Evolutionary conservation across 139 green algal genomes (phyloP).

Genomic region (Desmodesmus armatus): DNA sequence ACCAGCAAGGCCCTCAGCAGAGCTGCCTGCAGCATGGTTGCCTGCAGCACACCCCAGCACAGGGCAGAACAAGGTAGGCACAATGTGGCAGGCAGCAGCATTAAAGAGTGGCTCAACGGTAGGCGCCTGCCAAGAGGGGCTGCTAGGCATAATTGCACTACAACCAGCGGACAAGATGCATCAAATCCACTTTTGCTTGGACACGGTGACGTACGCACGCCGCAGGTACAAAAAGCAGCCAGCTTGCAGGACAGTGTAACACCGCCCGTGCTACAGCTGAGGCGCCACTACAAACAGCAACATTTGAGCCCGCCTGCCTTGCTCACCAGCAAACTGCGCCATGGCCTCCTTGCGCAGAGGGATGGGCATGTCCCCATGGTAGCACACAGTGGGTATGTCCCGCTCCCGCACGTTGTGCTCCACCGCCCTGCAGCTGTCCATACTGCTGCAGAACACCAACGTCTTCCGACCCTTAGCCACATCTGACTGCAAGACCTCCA

Average conservation of each 20-base stretch:
- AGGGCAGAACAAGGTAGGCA: neutral
- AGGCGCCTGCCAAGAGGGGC: no score
- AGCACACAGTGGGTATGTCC: slow-evolving; percentile 83
- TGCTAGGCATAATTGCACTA: no score
- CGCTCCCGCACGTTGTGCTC: slow-evolving; percentile 87
- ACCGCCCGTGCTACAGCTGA: no score
- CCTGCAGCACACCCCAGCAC: neutral
- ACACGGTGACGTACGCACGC: no score
- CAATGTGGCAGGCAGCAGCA: neutral
- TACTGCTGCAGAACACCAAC: slow-evolving; percentile 98
- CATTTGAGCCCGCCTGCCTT: no score
- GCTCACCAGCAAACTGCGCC: slow-evolving; percentile 57
- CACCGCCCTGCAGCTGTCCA: slow-evolving; percentile 87
- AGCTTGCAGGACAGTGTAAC: no score
- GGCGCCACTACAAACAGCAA: no score
- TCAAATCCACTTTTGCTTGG: no score
- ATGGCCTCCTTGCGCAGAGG: slow-evolving; percentile 64
- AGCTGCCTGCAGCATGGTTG: neutral
- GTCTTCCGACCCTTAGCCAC: slow-evolving; percentile 34
- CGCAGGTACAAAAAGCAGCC: no score
- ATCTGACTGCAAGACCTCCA: slow-evolving; percentile 63
- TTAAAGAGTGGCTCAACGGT: no score
- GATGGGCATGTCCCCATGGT: slow-evolving; percentile 90
- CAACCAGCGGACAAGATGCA: no score
- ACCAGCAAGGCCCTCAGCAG: neutral